Percentiles rank a stretch among this genome's conserved stretches.
These are phyloP conservation scores for Penicillium digitatum DNA, from an alignment of 2,329 filamentous ascomycete genomes.

Conservation along the genomic window DNA sequence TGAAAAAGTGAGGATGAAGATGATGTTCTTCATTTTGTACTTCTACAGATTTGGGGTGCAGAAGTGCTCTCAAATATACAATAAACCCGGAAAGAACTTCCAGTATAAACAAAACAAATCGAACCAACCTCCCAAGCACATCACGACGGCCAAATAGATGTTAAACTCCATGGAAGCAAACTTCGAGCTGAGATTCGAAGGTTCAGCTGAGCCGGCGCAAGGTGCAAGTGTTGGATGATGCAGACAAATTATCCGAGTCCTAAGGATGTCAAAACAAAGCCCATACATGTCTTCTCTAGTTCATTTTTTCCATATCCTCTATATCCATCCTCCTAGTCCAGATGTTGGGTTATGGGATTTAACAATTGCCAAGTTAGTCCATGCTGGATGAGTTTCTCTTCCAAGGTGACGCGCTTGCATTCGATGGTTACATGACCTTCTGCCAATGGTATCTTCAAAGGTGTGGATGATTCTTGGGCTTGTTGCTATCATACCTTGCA, in stretches of 20 bases:
- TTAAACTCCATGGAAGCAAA: background rate
- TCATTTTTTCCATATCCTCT: background rate
- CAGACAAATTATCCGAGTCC: background rate
- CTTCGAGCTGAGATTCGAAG: background rate
- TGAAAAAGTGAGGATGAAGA: background rate
- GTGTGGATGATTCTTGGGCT: background rate
- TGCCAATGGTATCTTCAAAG: background rate
- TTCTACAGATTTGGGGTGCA: background rate
- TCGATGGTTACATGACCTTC: background rate
- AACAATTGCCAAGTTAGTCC: background rate
- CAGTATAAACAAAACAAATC: background rate
- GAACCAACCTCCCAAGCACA: background rate
- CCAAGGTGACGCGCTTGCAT: background rate
- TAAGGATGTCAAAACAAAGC: background rate
- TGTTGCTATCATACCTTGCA: background rate
- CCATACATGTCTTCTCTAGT: background rate
- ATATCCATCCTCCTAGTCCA: background rate
- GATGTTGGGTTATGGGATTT: background rate
- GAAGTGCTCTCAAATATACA: background rate
- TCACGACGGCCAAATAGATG: background rate
- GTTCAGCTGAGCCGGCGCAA: background rate
- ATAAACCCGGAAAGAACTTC: background rate
- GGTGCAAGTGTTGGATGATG: background rate
- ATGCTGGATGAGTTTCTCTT: background rate
- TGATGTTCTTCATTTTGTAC: background rate